Base-by-base conservation (phyloP, 2,329 filamentous ascomycete species). In the Volutella citrinella region DNA sequence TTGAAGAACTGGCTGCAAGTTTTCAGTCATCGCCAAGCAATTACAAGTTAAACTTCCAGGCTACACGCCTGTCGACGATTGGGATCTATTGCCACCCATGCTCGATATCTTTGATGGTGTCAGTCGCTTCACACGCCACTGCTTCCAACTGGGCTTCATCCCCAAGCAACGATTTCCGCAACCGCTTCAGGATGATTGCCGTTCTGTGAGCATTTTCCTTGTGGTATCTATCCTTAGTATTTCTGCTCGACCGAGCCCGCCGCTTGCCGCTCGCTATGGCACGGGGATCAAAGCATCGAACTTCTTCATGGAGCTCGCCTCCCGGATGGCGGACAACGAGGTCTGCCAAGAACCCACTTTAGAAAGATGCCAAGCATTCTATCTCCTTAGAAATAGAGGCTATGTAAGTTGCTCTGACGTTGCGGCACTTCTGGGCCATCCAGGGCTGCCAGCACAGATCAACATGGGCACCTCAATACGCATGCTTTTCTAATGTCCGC, bases 141-240 rank as follows among this genome's bases (percentile, higher is more conserved):
- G 76, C 49, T 78, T 78, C 43, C 76, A 80, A 52, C 66, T 79
- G 7, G 72, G 76, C 16, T 80, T 80, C 48, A 72, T 79, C 21
- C 71, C 70, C 6, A 77, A 75, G 54, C 60, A 70, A 16, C 57
- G 65, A 31, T 77, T 78, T 32, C 60, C 65, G 2, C 57, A 66
- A 16, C 62, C 63, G 7, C 58, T 80, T n/a, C 61, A 59, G 23
- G 63, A 63, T 5, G 64, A 75, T 34, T 60, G 64, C 18, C 61
- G 61, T 12, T 69, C 68, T n/a, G 60, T 74, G 43, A 74, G 68
- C 52, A 61, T 70, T 13, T 80, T 80, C 38, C 62, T 79, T 16
- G 59, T 79, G 13, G 59, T 78, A 10, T 65, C 69, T 38, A 70
- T 80, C 30, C 66, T 80, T 18, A 74, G 73, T 46, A 67, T 79